Percentiles rank a stretch among this genome's conserved stretches.
Conservation (phyloP, 768 basidiomycete genomes). For the Suillus spraguei region DNA sequence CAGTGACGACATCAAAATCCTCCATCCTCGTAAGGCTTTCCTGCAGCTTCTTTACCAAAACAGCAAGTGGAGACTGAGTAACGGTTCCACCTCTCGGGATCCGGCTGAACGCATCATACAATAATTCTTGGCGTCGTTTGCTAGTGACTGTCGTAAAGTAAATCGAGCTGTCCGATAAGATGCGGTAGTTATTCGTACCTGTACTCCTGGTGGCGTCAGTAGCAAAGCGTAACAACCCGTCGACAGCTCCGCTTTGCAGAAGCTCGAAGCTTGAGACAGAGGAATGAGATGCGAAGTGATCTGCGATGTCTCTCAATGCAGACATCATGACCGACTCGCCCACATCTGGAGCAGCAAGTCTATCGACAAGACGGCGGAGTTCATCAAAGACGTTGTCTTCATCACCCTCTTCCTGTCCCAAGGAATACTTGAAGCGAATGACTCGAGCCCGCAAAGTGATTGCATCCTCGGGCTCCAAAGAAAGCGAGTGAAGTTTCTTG, state of each 20-base stretch:
- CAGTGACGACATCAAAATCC: slow-evolving; percentile 91
- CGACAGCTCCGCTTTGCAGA: slow-evolving; percentile 90
- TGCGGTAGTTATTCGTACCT: slow-evolving; percentile 17
- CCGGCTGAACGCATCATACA: slow-evolving; percentile 78
- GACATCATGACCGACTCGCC: slow-evolving; percentile 65
- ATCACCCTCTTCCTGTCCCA: slow-evolving; percentile 54
- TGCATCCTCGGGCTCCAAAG: slow-evolving; percentile 85
- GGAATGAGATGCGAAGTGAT: slow-evolving; percentile 73
- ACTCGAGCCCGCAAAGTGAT: slow-evolving; percentile 92
- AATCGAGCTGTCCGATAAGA: slow-evolving; percentile 13
- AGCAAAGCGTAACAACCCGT: slow-evolving; percentile 81
- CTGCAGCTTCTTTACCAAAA: slow-evolving; percentile 94
- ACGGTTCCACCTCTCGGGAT: slow-evolving; percentile 44
- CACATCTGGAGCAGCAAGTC: slow-evolving; percentile 54
- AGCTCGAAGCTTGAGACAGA: slow-evolving; percentile 96
- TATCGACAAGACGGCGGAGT: slow-evolving; percentile 65
- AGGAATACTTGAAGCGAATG: slow-evolving; percentile 80
- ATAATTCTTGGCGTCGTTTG: slow-evolving; percentile 68
- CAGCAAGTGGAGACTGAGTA: slow-evolving; percentile 62
- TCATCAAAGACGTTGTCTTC: slow-evolving; percentile 65
- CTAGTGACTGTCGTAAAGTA: slow-evolving; percentile 53
- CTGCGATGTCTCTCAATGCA: slow-evolving; percentile 74
- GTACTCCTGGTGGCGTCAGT: slow-evolving; percentile 61
- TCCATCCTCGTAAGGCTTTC: slow-evolving; percentile 96
- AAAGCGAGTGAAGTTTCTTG: slow-evolving; percentile 69